Evolutionary conservation across 192 early-diverging fungal genomes (phyloP), one percentile per base, ranked within the genome.

Genomic region (Oehlia diaphana): DNA sequence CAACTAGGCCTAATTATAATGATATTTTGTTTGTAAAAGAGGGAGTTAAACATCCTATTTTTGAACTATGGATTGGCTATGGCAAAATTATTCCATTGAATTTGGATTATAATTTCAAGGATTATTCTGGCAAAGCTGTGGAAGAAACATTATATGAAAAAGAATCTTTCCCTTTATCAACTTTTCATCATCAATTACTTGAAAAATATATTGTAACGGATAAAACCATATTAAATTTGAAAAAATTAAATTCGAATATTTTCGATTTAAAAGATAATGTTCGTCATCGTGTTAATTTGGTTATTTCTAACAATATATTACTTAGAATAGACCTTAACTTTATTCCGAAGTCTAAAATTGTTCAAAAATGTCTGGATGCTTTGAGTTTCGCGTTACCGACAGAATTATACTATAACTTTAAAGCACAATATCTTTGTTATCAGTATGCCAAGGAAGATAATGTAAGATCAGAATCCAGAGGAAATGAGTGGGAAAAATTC

Each of bases 401-500:
- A 28, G 74, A 79, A 10, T 33, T 79, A 6, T 77, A 81, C 4
- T 81, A 77, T 79, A 76, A 81, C 19, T 83, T 86, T 12, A 70
- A 74, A 26, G 72, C 80, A 23, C 72, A 82, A 9, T 88, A 84
- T 71, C 58, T 88, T 7, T 74, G 50, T 9, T 82, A 81, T 9
- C 77, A 81, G 9, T 86, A 85, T 65, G 74, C 78, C 3, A 70
- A 64, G 0, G 69, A 77, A 37, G 4, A 61, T 8, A 53, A 42
- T 28, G 74, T 63, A 50, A 66, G 19, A 5, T 23, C 63, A 26
- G 50, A 76, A 28, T 39, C 50, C 39, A 33, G 61, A 28, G 61
- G 42, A 14, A 80, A 77, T 7, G 86, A 88, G 62, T 88, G 85
- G 85, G 79, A 74, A 16, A 85, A 81, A 26, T 87, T 88, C 63